These are phyloP conservation scores for Naegleria fowleri DNA, from an alignment of 208 protist species.

Conservation along the genomic window DNA sequence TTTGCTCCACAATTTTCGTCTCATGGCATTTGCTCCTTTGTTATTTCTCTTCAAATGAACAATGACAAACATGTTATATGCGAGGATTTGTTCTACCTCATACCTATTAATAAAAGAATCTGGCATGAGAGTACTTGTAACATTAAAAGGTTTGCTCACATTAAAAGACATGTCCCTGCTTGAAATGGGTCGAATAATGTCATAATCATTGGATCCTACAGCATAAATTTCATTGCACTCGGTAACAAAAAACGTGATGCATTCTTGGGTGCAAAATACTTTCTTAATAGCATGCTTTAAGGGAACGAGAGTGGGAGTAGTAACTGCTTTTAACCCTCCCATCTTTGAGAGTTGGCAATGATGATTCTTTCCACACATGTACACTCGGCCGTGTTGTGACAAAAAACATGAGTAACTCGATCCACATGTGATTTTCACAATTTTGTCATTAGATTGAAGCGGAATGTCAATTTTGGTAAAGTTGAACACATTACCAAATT, in stretches of 20 bases:
- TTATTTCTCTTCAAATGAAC: background rate
- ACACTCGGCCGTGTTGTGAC: background rate
- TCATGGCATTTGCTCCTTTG: background rate
- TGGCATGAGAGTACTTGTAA: background rate
- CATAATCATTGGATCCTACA: background rate
- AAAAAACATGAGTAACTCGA: background rate
- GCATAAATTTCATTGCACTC: background rate
- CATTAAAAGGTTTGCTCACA: background rate
- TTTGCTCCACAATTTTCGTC: background rate
- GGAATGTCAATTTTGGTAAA: background rate
- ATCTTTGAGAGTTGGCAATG: background rate
- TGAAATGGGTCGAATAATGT: background rate
- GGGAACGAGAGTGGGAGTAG: background rate
- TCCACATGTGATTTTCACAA: background rate
- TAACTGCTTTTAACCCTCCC: background rate
- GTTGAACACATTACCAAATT: no score
- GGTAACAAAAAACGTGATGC: background rate
- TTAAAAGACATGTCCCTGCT: background rate
- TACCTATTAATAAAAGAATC: background rate
- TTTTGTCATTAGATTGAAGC: background rate
- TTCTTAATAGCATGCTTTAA: background rate
- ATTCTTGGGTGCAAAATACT: background rate
- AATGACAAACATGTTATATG: background rate
- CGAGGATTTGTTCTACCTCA: background rate
- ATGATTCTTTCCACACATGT: background rate